phyloP scores from a whole-genome alignment of 1,139 yeast genomes.

The Sugiyamaella neomexicana region DNA sequence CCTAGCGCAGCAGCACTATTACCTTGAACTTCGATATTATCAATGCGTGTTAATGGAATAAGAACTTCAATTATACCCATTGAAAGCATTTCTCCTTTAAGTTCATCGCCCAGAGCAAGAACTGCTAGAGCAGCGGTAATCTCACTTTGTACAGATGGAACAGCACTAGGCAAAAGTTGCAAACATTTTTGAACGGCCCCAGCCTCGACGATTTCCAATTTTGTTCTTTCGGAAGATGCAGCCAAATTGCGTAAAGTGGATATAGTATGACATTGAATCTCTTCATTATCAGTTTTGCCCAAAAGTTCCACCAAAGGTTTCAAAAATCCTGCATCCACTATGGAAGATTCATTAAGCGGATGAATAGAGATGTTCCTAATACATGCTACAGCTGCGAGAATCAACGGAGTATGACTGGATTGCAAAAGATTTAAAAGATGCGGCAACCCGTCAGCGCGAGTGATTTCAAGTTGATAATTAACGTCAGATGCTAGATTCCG shows the following conservation, averaged over 20 bases:
- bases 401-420: conserved; percentile 87
- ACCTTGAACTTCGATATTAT: conserved; percentile 94
- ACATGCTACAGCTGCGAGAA: conserved; percentile 96
- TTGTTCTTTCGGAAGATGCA: conserved; percentile 89
- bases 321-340: conserved; percentile 93
- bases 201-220: conserved; percentile 88
- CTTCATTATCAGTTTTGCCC: conserved; percentile 86
- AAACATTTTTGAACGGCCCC: conserved; percentile 95
- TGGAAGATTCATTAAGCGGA: conserved; percentile 91
- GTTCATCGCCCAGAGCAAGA: conserved; percentile 91
- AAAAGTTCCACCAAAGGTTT: conserved; percentile 83
- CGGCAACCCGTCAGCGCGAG: conserved; percentile 92
- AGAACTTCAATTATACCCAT: conserved; percentile 85
- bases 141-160: conserved; percentile 89
- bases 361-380: conserved; percentile 95
- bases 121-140: conserved; percentile 97
- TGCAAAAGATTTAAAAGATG: conserved; percentile 84
- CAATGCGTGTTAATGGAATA: conserved; percentile 84
- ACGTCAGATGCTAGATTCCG: conserved; percentile 95
- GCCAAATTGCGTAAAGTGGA: conserved; percentile 94
- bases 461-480: conserved; percentile 88
- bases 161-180: conserved; percentile 79
- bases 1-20: conserved; percentile 98
- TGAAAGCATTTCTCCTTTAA: conserved; percentile 80
- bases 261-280: conserved; percentile 96